These are phyloP conservation scores for Russula earlei DNA, from an alignment of 768 basidiomycete species.

Conservation along the genomic window DNA sequence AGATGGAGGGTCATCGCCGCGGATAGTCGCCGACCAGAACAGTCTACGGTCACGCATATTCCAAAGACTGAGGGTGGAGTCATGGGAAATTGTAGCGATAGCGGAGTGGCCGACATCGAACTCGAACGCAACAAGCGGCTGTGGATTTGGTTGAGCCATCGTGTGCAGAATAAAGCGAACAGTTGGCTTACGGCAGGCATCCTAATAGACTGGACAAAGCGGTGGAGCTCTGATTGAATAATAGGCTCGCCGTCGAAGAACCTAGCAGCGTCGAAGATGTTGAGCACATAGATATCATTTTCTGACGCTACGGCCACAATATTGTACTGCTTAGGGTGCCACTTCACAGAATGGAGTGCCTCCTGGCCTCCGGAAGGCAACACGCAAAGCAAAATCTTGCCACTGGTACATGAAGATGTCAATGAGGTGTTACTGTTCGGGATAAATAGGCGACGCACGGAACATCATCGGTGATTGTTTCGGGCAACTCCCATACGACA, in stretches of 20 bases:
- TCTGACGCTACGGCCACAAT: conserved; percentile 78
- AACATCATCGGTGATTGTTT: conserved; percentile 76
- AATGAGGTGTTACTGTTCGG: background rate
- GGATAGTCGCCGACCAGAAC: conserved; percentile 67
- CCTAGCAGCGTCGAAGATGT: conserved; percentile 53
- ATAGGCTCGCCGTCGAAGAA: conserved; percentile 56
- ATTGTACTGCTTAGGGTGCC: conserved; percentile 78
- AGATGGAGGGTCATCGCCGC: conserved; percentile 73
- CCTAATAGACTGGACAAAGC: conserved; percentile 57
- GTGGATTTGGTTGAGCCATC: background rate
- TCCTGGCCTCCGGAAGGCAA: conserved; percentile 49
- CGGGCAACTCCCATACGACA: conserved; percentile 81
- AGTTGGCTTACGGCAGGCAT: conserved; percentile 53
- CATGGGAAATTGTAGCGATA: conserved; percentile 72
- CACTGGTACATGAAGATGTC: conserved; percentile 33
- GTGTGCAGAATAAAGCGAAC: background rate
- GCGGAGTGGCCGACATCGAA: conserved; percentile 73
- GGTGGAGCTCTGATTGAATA: conserved; percentile 57
- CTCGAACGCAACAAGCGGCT: conserved; percentile 79
- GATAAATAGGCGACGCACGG: conserved; percentile 43
- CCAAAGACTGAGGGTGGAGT: conserved; percentile 77
- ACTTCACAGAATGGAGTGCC: conserved; percentile 73
- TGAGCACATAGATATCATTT: conserved; percentile 64
- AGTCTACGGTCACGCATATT: conserved; percentile 68
- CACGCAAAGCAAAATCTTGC: conserved; percentile 59